A percentile compares a stretch with the other conserved stretches of the same genome.
Conservation (phyloP, 176 grass and related monocot species). For the Rhynchospora pubera region DNA sequence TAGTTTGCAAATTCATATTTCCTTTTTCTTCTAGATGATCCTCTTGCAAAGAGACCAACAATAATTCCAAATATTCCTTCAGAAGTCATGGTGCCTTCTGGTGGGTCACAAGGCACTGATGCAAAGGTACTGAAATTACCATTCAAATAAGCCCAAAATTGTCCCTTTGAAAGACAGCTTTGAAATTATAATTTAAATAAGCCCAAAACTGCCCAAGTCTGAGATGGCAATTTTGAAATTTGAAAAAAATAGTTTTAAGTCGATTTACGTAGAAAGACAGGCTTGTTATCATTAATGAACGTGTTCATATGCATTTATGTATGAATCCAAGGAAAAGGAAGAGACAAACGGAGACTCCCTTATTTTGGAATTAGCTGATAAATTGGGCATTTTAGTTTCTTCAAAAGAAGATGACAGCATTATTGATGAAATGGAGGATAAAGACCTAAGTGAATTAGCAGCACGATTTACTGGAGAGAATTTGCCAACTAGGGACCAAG, state of each 20-base stretch:
- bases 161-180: neutral
- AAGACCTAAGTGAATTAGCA: constrained; percentile 67
- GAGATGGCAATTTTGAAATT: neutral
- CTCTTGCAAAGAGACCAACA: constrained; percentile 59
- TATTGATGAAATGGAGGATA: constrained; percentile 66
- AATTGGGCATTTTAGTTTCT: constrained; percentile 64
- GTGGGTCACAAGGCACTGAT: constrained; percentile 27
- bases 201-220: too few species aligned
- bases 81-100: constrained; percentile 26
- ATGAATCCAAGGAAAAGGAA: constrained; percentile 19
- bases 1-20: neutral
- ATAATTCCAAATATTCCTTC: constrained; percentile 33
- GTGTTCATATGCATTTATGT: neutral
- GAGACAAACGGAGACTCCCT: constrained; percentile 21
- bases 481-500: constrained; percentile 47
- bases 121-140: constrained; percentile 43
- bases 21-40: constrained; percentile 56
- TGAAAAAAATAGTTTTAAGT: neutral
- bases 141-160: neutral
- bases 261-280: neutral
- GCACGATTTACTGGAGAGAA: constrained; percentile 56
- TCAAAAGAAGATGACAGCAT: constrained; percentile 45
- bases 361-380: constrained; percentile 54
- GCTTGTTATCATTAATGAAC: neutral
- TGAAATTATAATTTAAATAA: neutral